Conservation (phyloP, 179 eudicot genomes). For the Amaranthus tricolor region DNA sequence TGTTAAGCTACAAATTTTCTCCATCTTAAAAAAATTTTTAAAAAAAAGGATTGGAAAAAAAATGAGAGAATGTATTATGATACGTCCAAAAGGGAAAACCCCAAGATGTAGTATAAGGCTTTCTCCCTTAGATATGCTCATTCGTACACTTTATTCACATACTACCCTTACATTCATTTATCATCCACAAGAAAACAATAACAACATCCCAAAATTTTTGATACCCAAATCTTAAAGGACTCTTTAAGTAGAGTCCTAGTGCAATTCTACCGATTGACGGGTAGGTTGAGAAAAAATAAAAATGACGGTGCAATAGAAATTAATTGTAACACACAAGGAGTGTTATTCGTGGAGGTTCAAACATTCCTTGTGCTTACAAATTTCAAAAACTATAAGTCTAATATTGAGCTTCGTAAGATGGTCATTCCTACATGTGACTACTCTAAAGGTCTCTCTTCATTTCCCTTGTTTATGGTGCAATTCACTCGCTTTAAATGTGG, state of each 20-base stretch:
- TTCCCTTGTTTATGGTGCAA: conserved; percentile 25
- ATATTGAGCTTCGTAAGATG: background rate
- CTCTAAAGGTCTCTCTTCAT: background rate
- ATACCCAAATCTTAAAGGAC: background rate
- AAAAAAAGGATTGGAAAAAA: background rate
- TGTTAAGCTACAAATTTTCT: too few species aligned
- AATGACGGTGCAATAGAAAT: background rate
- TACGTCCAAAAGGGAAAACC: background rate
- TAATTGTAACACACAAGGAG: conserved; percentile 12
- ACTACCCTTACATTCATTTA: background rate
- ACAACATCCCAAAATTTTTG: background rate
- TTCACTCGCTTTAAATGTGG: conserved; percentile 70
- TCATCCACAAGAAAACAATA: background rate
- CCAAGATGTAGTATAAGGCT: conserved; percentile 3
- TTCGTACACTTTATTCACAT: background rate
- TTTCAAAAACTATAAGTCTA: background rate
- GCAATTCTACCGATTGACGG: conserved; percentile 12
- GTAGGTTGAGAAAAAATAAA: background rate
- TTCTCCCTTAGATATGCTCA: background rate
- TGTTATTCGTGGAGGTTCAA: conserved; percentile 3
- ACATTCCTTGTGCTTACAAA: background rate
- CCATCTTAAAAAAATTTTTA: too few species aligned
- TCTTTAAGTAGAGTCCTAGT: conserved; percentile 6
- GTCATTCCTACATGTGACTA: background rate
- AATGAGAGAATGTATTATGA: background rate